These are phyloP conservation scores for Rosa hybrid DNA, from an alignment of 331 rosid genomes.

Conservation along the genomic window DNA sequence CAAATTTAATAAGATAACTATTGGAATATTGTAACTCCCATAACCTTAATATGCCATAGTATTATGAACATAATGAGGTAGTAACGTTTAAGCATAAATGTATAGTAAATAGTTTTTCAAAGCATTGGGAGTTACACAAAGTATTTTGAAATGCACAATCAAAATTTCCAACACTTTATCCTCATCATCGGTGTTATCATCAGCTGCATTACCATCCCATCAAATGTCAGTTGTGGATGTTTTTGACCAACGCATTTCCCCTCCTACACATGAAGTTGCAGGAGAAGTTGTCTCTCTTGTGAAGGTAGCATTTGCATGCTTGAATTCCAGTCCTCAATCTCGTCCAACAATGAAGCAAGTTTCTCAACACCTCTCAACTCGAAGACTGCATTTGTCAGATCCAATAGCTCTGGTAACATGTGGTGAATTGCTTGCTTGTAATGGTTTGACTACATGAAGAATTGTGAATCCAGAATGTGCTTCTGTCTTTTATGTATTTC, in stretches of 20 bases:
- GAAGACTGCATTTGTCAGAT: not conserved
- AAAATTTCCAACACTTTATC: not conserved
- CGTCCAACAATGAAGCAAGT: conserved; percentile 6
- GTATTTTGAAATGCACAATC: no score
- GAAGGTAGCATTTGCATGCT: conserved; percentile 2
- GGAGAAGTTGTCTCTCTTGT: not conserved
- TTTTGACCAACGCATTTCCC: not conserved
- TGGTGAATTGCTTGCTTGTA: not conserved
- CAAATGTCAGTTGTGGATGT: not conserved
- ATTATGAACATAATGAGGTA: no score
- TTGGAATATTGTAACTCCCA: no score
- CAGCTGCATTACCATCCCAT: not conserved
- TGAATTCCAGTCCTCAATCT: not conserved
- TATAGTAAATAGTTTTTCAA: no score
- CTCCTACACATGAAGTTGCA: not conserved
- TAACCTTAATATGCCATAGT: no score
- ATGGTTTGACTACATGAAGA: not conserved
- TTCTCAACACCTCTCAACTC: not conserved
- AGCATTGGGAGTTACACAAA: no score
- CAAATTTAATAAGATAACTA: no score
- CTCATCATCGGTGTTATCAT: not conserved
- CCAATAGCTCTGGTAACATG: not conserved
- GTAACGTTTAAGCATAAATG: no score
- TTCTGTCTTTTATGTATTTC: not conserved
- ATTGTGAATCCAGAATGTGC: not conserved